Conservation (phyloP, 75 land plant genomes). For the Isoetes taiwanensis region DNA sequence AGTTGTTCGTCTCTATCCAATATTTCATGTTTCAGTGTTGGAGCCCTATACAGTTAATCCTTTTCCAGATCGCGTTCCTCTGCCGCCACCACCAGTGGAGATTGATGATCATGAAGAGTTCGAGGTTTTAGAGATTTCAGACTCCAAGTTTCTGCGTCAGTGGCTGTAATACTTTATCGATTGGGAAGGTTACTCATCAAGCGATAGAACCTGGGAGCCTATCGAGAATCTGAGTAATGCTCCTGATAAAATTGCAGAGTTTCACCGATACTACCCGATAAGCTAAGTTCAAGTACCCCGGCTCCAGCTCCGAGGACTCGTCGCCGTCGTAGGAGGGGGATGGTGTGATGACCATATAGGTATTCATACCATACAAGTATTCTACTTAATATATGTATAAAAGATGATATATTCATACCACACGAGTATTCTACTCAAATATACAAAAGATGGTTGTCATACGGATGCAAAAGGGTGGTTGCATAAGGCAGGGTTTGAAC, state of each 20-base stretch:
- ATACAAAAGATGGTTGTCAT: too few relatives aligned
- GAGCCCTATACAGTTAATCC: not conserved
- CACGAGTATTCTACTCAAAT: too few relatives aligned
- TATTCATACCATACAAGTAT: too few relatives aligned
- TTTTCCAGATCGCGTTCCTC: not conserved
- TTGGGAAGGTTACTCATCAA: conserved; percentile 2
- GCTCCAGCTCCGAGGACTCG: too few relatives aligned
- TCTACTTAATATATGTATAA: too few relatives aligned
- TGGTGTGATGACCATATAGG: too few relatives aligned
- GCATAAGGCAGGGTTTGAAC: too few relatives aligned
- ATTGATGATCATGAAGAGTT: conserved; percentile 3
- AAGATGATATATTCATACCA: too few relatives aligned
- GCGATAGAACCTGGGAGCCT: conserved; percentile 7
- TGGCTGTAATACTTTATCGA: not conserved
- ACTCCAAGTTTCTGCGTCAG: not conserved
- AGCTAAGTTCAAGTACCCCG: too few relatives aligned
- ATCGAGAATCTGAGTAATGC: not conserved
- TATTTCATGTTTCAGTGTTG: conserved; percentile 11
- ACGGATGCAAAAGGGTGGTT: too few relatives aligned
- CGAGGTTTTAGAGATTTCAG: not conserved
- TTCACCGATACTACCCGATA: conserved; percentile 4
- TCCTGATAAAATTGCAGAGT: not conserved
- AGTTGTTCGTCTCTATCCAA: conserved; percentile 8
- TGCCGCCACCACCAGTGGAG: not conserved
- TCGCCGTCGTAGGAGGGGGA: too few relatives aligned